A percentile compares a stretch with the other conserved stretches of the same genome.
Conservation (phyloP, 768 basidiomycete genomes). For the Macrolepiota dolichaula region DNA sequence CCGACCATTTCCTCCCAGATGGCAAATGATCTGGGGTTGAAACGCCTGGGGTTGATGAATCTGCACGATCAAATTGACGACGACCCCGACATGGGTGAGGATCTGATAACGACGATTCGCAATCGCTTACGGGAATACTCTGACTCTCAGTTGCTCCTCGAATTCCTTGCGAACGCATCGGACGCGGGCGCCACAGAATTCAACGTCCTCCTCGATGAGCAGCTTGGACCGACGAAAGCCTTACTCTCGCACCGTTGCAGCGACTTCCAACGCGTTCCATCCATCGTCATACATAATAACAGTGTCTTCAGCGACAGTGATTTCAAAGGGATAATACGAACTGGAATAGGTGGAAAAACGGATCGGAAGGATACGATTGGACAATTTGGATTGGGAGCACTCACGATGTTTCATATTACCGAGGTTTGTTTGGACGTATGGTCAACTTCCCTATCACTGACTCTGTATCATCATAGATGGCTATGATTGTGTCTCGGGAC, state of each 20-base stretch:
- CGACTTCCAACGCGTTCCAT: conserved; percentile 30
- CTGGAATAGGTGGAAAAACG: conserved; percentile 42
- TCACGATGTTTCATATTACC: conserved; percentile 50
- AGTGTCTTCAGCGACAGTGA: conserved; percentile 36
- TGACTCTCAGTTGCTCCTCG: conserved; percentile 38
- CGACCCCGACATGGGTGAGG: conserved; percentile 39
- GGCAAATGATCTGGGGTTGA: conserved; percentile 26
- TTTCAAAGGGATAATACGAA: conserved; percentile 41
- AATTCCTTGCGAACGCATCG: conserved; percentile 52
- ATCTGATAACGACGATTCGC: conserved; percentile 37
- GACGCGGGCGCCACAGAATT: conserved; percentile 45
- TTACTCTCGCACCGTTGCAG: conserved; percentile 33
- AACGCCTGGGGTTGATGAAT: conserved; percentile 32
- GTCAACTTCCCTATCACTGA: neutral
- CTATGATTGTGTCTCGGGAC: conserved; percentile 29
- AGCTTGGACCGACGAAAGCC: neutral
- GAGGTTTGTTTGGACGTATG: conserved; percentile 30
- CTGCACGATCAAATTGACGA: conserved; percentile 15
- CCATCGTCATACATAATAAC: conserved; percentile 44
- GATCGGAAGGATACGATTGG: conserved; percentile 37
- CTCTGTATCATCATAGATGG: conserved; percentile 21
- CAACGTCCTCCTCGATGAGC: conserved; percentile 34
- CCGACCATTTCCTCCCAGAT: conserved; percentile 26
- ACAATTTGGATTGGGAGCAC: conserved; percentile 47
- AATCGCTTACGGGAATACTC: conserved; percentile 40